Percentiles rank a stretch among this genome's conserved stretches.
Conservation (phyloP, 768 basidiomycete species). For the Butyriboletus loyo region DNA sequence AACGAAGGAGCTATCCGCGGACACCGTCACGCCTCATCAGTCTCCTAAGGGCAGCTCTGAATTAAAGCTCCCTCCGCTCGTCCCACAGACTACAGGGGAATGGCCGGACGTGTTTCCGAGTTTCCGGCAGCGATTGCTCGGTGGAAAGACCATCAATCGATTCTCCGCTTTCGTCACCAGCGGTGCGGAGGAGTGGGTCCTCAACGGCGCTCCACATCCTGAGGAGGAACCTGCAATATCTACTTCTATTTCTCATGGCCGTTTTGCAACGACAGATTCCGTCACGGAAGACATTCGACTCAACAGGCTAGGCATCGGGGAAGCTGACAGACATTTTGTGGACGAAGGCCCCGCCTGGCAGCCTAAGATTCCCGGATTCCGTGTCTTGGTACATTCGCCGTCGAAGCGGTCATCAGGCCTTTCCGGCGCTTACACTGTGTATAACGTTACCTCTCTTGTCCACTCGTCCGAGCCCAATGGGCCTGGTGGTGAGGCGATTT, state of each 20-base stretch:
- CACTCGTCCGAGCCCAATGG: constrained; percentile 16
- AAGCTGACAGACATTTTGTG: constrained; percentile 69
- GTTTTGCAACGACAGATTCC: constrained; percentile 31
- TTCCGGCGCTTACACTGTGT: constrained; percentile 71
- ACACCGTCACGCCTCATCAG: constrained; percentile 49
- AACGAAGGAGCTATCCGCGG: constrained; percentile 37
- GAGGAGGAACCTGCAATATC: constrained; percentile 30
- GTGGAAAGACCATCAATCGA: constrained; percentile 77
- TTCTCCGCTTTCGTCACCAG: constrained; percentile 85
- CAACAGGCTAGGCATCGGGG: constrained; percentile 43
- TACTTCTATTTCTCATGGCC: constrained; percentile 22
- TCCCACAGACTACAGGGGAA: constrained; percentile 71
- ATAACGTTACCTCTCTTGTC: constrained; percentile 61
- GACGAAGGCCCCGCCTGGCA: constrained; percentile 73
- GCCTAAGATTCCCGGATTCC: constrained; percentile 68
- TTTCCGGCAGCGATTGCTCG: constrained; percentile 67
- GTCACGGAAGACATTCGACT: constrained; percentile 42
- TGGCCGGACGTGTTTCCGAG: constrained; percentile 58
- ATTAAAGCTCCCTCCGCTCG: constrained; percentile 39
- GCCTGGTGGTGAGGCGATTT: constrained; percentile 15
- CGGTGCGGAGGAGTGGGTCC: constrained; percentile 79
- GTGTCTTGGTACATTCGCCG: constrained; percentile 75
- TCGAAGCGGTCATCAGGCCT: constrained; percentile 67
- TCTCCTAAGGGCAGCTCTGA: constrained; percentile 29
- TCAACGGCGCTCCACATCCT: constrained; percentile 51